A percentile compares a stretch with the other conserved stretches of the same genome.
These are phyloP conservation scores for Hypoxylon cercidicola DNA, from an alignment of 495 filamentous ascomycete species.

Conservation along the genomic window DNA sequence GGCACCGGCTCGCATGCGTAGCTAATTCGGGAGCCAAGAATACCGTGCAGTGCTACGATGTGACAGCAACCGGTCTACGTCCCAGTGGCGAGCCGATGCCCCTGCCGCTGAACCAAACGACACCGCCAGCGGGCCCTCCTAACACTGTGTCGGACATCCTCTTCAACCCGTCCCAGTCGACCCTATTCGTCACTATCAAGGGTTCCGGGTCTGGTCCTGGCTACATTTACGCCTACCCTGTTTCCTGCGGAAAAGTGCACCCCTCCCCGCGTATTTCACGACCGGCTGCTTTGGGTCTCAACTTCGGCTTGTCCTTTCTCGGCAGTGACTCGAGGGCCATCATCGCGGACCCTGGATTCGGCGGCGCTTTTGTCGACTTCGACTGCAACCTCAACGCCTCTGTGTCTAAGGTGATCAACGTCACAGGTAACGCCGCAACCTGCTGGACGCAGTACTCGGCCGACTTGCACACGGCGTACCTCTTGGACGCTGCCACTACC, in stretches of 20 bases:
- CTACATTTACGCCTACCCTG: constrained; percentile 42
- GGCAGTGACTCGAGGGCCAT: constrained; percentile 29
- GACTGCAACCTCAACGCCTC: constrained; percentile 18
- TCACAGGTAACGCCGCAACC: constrained; percentile 36
- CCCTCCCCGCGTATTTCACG: constrained; percentile 29
- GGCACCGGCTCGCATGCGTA: constrained; percentile 40
- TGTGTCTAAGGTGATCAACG: constrained; percentile 28
- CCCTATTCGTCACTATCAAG: constrained; percentile 44
- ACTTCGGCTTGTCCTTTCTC: constrained; percentile 46
- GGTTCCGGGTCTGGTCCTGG: constrained; percentile 37
- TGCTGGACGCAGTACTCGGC: constrained; percentile 43
- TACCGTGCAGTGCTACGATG: constrained; percentile 45
- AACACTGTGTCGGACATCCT: constrained; percentile 41
- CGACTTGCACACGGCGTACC: constrained; percentile 32
- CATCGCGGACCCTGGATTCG: constrained; percentile 42
- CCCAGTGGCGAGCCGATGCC: constrained; percentile 29
- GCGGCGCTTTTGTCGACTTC: constrained; percentile 40
- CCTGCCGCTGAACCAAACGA: constrained; percentile 40
- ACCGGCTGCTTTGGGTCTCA: constrained; percentile 26
- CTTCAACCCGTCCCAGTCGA: constrained; percentile 45
- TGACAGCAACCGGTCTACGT: constrained; percentile 23
- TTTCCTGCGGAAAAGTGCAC: constrained; percentile 13
- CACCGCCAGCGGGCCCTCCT: constrained; percentile 37
- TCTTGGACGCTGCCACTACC: constrained; percentile 36
- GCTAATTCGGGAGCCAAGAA: constrained; percentile 40